A percentile compares a stretch with the other conserved stretches of the same genome.
phyloP scores from a whole-genome alignment of 495 filamentous ascomycete genomes.

The Elasticomyces elasticus region DNA sequence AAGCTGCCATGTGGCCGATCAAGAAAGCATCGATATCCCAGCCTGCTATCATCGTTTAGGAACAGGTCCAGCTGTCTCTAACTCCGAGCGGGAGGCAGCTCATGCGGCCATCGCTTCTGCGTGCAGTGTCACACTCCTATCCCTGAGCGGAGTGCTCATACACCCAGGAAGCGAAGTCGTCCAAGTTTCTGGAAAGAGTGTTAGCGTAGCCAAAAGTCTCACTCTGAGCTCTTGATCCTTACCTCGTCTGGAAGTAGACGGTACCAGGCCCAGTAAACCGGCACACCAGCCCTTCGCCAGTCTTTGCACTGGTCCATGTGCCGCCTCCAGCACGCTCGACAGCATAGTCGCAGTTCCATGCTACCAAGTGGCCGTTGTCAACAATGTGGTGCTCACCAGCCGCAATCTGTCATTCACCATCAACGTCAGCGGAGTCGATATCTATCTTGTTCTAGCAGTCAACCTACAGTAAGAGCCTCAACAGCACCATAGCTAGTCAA shows the following conservation, averaged over 20 bases:
- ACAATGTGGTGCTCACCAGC: constrained; percentile 77
- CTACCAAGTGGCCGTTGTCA: constrained; percentile 89
- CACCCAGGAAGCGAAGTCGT: neutral
- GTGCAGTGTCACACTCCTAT: too few relatives aligned
- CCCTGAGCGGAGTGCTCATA: neutral
- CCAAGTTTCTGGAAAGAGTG: neutral
- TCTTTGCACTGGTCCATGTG: constrained; percentile 1
- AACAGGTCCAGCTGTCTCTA: too few relatives aligned
- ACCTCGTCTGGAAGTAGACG: constrained; percentile 10
- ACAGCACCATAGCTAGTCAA: constrained; percentile 88
- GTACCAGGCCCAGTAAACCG: constrained; percentile 12
- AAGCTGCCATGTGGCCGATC: too few relatives aligned
- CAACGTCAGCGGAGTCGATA: neutral
- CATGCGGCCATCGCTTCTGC: too few relatives aligned
- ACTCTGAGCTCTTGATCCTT: too few relatives aligned
- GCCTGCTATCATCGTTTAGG: too few relatives aligned
- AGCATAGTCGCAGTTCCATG: constrained; percentile 90
- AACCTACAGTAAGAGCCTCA: constrained; percentile 78
- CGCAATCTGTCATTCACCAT: constrained; percentile 41
- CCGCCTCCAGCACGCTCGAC: constrained; percentile 43
- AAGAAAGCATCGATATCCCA: too few relatives aligned
- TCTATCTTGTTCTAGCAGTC: neutral
- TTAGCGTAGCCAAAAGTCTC: too few relatives aligned
- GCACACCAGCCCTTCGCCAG: constrained; percentile 9
- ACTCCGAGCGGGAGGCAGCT: too few relatives aligned